phyloP scores from a whole-genome alignment of 345 rosid species.

The Cardamine chenopodiifolia region DNA sequence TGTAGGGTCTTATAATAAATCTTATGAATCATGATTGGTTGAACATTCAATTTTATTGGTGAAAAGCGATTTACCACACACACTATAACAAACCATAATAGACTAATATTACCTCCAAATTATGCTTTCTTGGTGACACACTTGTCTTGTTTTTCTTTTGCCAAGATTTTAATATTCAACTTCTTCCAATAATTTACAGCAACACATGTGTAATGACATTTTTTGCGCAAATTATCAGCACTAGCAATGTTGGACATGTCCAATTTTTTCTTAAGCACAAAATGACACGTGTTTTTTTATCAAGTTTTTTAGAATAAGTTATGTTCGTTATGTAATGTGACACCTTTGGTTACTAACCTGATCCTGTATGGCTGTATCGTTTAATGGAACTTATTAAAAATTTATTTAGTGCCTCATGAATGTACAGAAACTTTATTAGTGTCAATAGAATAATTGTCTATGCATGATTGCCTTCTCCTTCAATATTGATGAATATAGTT shows the following conservation, averaged over 20 bases:
- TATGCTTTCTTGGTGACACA: slow-evolving; percentile 7
- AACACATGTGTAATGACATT: neutral
- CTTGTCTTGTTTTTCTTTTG: neutral
- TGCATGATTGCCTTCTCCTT: neutral
- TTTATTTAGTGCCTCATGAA: neutral
- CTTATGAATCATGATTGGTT: slow-evolving; percentile 27
- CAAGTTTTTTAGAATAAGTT: neutral
- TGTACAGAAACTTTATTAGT: neutral
- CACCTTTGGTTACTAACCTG: slow-evolving; percentile 1
- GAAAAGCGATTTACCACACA: slow-evolving; percentile 10
- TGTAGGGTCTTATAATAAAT: slow-evolving; percentile 35
- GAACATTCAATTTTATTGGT: slow-evolving; percentile 19
- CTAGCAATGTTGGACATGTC: neutral
- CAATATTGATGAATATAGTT: too few species aligned
- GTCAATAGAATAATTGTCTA: neutral
- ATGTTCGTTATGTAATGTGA: neutral
- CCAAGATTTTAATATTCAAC: neutral
- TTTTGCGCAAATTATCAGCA: neutral
- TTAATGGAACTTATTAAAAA: neutral
- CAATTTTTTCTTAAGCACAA: neutral
- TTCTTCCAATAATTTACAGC: neutral
- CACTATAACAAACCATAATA: neutral
- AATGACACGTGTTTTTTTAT: too few species aligned
- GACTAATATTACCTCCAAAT: slow-evolving; percentile 7
- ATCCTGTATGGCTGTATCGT: neutral